These are phyloP conservation scores for Geotrichum candidum DNA, from an alignment of 1,139 yeast species.

Conservation along the genomic window DNA sequence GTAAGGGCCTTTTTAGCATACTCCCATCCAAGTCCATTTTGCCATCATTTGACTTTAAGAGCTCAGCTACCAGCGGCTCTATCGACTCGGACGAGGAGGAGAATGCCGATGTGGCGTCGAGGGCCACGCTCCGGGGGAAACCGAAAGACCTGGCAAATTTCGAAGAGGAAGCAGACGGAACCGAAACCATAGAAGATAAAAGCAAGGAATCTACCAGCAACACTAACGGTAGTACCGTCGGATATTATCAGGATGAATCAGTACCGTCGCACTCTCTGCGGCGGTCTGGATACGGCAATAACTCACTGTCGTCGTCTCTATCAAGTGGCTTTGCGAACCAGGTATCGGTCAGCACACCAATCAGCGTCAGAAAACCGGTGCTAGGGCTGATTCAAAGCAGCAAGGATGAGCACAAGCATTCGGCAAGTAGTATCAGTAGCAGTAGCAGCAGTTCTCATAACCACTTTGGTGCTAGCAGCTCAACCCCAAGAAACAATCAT, in stretches of 20 bases:
- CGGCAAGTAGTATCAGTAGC: not conserved
- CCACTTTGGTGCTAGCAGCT: not conserved
- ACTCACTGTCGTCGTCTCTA: slow-evolving; percentile 2
- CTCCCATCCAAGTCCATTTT: slow-evolving; percentile 13
- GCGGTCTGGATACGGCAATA: not conserved
- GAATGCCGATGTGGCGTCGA: not conserved
- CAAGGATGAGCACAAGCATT: not conserved
- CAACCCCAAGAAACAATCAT: not conserved
- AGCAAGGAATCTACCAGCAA: not conserved
- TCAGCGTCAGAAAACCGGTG: not conserved
- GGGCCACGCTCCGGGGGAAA: not conserved
- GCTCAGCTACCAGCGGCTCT: not conserved
- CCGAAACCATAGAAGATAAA: not conserved
- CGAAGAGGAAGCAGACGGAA: not conserved
- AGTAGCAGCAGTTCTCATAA: not conserved
- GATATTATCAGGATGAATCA: not conserved
- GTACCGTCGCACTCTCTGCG: not conserved
- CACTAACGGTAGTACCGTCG: not conserved
- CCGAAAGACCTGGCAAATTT: not conserved
- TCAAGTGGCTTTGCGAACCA: slow-evolving; percentile 10
- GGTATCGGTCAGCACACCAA: slow-evolving; percentile 5
- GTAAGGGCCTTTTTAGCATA: slow-evolving; percentile 13
- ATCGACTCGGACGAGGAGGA: slow-evolving; percentile 6
- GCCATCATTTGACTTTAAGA: slow-evolving; percentile 1
- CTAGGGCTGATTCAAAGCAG: not conserved